Evolutionary conservation across 345 rosid species (phyloP), one percentile per base, ranked within the genome.

Genomic region (Microcos paniculata): DNA sequence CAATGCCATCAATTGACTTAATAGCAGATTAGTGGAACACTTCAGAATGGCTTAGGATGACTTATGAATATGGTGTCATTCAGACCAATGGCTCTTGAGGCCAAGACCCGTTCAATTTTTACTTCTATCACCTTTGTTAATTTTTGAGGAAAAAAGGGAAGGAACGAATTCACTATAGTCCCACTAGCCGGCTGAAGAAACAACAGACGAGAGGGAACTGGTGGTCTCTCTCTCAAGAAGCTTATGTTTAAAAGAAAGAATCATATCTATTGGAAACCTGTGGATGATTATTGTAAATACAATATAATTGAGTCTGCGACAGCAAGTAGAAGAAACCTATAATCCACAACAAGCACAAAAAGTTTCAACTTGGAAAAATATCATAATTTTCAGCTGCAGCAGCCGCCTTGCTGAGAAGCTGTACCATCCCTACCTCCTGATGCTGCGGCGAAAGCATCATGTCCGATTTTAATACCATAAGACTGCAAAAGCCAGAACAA

Each of bases 381-480:
- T 14, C 3, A 26, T 8, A 23, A 64, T 40, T 70, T 83, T 87
- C 85, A 89, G 71, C 84, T 53, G 86, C 96, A 89, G 78, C 96
- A 91, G 46, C 89, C 84, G 69, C 91, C 96, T 33, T 80, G 82
- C 75, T 88, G 93, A 79, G 96, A 82, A 77, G 86, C 71, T 43
- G 82, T 65, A 10, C 87, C 93, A 72, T 87, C 93, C 74, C 90
- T 84, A 77, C 88, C 88, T 45, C 91, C 91, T 1, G 91, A 83
- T 64, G 88, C 83, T 57, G 91, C 91, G 0, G 89, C 87, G 31
- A 83, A 77, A 64, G 89, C 88, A 35, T 89, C 92, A 24, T 88
- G 86, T 65, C 94, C 94, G 35, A 90, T 85, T 76, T 88, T 90
- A 77, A 88, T 90, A 74, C 94, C 92, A 72, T 85, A 88, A 21